Conservation (phyloP, 257 asterid species). For the Solanum sparsipilum region DNA sequence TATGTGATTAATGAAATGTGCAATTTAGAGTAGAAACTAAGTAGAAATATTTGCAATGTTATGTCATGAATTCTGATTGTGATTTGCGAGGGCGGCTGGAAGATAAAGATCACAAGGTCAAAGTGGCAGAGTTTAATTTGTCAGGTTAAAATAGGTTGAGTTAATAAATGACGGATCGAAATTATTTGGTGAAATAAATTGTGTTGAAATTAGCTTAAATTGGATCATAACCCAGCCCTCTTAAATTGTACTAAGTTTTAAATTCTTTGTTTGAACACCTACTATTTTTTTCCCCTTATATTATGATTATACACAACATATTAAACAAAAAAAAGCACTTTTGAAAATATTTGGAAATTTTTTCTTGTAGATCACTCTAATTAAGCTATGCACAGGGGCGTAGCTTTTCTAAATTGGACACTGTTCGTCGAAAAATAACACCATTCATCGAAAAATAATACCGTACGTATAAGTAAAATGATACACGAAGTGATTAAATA, state of each 20-base stretch:
- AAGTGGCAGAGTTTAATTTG: too few species aligned
- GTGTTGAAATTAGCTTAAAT: background rate
- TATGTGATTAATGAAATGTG: background rate
- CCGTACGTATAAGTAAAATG: too few species aligned
- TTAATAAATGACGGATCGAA: background rate
- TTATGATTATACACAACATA: background rate
- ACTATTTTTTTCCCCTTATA: fast-evolving
- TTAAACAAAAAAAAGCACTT: too few species aligned
- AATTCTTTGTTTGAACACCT: background rate
- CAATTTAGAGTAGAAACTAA: background rate
- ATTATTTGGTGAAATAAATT: background rate
- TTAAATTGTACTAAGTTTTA: background rate
- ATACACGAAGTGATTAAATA: too few species aligned
- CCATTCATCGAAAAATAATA: too few species aligned
- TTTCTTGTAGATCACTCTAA: too few species aligned
- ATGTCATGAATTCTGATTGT: background rate
- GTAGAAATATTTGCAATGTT: background rate
- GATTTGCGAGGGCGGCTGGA: background rate
- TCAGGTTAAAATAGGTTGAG: background rate
- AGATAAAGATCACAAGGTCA: background rate
- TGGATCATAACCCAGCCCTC: background rate
- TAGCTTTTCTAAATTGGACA: too few species aligned
- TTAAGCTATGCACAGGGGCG: too few species aligned
- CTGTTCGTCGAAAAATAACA: too few species aligned
- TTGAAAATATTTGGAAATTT: too few species aligned